Evolutionary conservation across 805 yeast genomes (phyloP), one percentile per base, ranked within the genome.

Genomic region (Pichia rugopelliculosa): DNA sequence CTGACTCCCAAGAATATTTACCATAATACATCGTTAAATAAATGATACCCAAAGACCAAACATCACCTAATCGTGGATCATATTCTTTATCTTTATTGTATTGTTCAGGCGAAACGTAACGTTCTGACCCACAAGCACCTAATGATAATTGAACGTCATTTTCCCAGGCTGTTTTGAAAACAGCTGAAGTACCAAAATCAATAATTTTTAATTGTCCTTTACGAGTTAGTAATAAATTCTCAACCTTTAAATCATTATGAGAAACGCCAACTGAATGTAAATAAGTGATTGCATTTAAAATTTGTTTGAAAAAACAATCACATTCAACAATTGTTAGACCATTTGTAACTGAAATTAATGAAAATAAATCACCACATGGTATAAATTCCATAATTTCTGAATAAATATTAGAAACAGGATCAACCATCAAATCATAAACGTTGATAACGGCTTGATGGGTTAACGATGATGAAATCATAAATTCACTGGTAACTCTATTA

Each of bases 351-450:
- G 76, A 65, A 45, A 83, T 75, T 30, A 84, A 68, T 1, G 84
- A 69, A 60, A 80, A 84, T 25, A 85, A 67, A 61, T 85, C 95
- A 49, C 95, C 95, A 52, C 89, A 89, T 8, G 95, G 87, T 57
- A 96, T 87, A 64, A 82, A 91, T 67, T 93, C 99, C 97, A 93
- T 89, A 46, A 93, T 88, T 65, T 91, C 96, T 45, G 85, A 79
- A 69, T 82, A 82, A 53, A 84, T 74, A 64, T 88, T 77, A 59
- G 82, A 61, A 59, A 79, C 66, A 54, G 83, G 69, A 68, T 87
- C 83, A 54, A 80, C 78, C 87, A 90, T 78, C 44, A 90, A 73
- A 65, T 86, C 96, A 56, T 79, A 78, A 9, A 86, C 87, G 62
- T 80, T 82, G 57, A 77, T 87, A 53, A 87, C 80, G 65, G 87